Evolutionary conservation across 208 protist species (phyloP), one percentile per base, ranked within the genome.

Genomic region (Acanthamoeba sp.): DNA sequence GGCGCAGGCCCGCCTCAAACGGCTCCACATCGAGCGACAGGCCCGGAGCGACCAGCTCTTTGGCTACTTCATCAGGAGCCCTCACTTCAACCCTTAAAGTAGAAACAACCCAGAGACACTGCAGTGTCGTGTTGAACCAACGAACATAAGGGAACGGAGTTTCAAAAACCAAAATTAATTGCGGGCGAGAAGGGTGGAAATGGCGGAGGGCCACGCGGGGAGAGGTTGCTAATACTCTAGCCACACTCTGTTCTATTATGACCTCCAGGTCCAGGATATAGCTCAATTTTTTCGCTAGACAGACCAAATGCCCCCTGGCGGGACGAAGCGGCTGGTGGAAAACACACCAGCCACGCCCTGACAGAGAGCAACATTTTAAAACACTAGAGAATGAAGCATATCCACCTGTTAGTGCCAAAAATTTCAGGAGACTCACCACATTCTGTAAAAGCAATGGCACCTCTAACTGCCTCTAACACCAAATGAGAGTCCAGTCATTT

Each of bases 251-350:
- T 76, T 76, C 66, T 76, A 76, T 76, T 76, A 76, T 29, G 66
- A 42, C 66, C 66, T 76, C 66, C 22, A 62, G 66, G 36, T 42
- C 66, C n/a, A 76, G n/a, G 66, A 76, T 76, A 42, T 76, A 76
- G 66, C 66, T 76, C 66, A 76, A 76, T 76, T 76, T 76, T 76
- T 76, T 76, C 66, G 66, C 66, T 76, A 76, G 66, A 76, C 66
- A 76, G 66, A 76, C 20, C 29, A 38, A 76, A 76, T 29, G 9
- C 1, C 36, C n/a, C 66, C 40, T 29, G 18, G 66, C 1, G 0
- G 36, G 36, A 40, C 36, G n/a, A 2, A 38, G 66, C 22, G 34
- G 14, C 36, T 22, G 12, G 22, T 62, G n/a, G n/a, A n/a, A n/a
- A n/a, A n/a, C n/a, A n/a, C n/a, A n/a, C n/a, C n/a, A n/a, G n/a